Percentiles rank a stretch among this genome's conserved stretches.
Evolutionary conservation across 768 basidiomycete genomes (phyloP).

Genomic region (Rhizopogon vulgaris): DNA sequence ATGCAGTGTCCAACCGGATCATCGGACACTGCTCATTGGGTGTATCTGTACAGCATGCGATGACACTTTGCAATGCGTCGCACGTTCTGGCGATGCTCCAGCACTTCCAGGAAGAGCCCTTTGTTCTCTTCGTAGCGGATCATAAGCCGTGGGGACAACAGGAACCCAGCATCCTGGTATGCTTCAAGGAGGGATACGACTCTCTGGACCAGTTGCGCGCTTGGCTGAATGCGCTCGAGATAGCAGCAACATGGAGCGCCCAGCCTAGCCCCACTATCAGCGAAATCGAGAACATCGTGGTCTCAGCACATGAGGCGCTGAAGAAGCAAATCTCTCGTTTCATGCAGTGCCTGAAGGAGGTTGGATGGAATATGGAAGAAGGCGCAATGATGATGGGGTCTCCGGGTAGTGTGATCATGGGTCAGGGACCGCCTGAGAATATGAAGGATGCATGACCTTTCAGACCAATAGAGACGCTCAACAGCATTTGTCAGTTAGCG

Average conservation of each 20-base stretch:
- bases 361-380: slow-evolving; percentile 33
- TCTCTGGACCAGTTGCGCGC: slow-evolving; percentile 47
- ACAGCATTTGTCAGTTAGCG: too few species aligned
- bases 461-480: too few species aligned
- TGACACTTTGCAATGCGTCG: slow-evolving; percentile 3
- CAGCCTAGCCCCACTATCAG: not conserved
- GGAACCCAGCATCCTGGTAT: slow-evolving; percentile 30
- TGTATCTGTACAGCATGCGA: slow-evolving; percentile 31
- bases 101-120: slow-evolving; percentile 40
- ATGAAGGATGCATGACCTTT: not conserved
- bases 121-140: slow-evolving; percentile 44
- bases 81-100: slow-evolving; percentile 27
- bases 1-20: slow-evolving; percentile 24
- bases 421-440: not conserved
- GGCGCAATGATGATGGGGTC: slow-evolving; percentile 28
- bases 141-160: not conserved
- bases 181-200: slow-evolving; percentile 45
- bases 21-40: slow-evolving; percentile 49
- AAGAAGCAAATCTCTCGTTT: slow-evolving; percentile 13
- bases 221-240: slow-evolving; percentile 35
- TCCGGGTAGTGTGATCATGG: slow-evolving; percentile 17
- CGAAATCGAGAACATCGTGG: slow-evolving; percentile 6
- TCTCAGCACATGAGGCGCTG: slow-evolving; percentile 8
- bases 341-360: slow-evolving; percentile 11
- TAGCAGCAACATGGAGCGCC: slow-evolving; percentile 5